Conservation (phyloP, 768 basidiomycete genomes). For the Tricholoma sp. region DNA sequence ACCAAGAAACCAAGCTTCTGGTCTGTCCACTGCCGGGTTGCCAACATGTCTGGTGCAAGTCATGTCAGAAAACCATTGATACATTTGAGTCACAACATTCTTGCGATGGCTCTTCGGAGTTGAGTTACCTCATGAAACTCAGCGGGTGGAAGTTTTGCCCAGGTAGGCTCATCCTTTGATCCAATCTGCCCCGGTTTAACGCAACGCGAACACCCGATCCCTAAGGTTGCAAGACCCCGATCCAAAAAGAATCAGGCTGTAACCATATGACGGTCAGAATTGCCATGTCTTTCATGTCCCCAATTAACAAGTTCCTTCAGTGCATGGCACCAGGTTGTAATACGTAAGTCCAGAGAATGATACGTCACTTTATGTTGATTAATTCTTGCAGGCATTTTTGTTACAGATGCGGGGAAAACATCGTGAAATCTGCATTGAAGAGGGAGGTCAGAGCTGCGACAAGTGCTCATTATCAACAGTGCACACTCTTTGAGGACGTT, state of each 20-base stretch:
- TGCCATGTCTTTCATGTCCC: neutral
- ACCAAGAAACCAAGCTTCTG: conserved; percentile 33
- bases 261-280: conserved; percentile 53
- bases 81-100: conserved; percentile 42
- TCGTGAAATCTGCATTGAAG: conserved; percentile 23
- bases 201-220: neutral
- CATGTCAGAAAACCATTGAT: conserved; percentile 41
- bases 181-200: neutral
- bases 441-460: conserved; percentile 1
- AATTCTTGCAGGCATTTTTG: conserved; percentile 39
- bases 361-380: neutral
- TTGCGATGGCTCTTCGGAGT: conserved; percentile 54
- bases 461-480: neutral
- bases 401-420: conserved; percentile 44
- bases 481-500: neutral
- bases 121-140: conserved; percentile 44
- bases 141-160: conserved; percentile 66
- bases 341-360: conserved; percentile 22
- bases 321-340: conserved; percentile 56
- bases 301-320: conserved; percentile 21
- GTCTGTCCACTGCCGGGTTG: conserved; percentile 47
- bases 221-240: conserved; percentile 42
- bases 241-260: conserved; percentile 48
- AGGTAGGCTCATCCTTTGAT: conserved; percentile 26
- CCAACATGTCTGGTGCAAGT: conserved; percentile 54